Base-by-base conservation (phyloP, 2,329 filamentous ascomycete species). In the Cercospora sojina region DNA sequence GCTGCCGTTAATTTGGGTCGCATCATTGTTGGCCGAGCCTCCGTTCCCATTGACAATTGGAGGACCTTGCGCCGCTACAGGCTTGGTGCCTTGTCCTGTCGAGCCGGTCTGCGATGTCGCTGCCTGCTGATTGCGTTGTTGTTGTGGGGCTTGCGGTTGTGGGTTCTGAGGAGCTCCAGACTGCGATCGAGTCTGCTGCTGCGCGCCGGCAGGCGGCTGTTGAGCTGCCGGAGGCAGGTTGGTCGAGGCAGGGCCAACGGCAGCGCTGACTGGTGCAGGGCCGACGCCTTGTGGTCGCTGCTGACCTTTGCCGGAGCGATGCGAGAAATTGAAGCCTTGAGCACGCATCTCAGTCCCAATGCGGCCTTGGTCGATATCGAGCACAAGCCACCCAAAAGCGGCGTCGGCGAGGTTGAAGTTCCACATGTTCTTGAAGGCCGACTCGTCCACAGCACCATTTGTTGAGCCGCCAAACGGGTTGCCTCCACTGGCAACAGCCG, bases 361-460 rank as follows among this genome's bases (percentile, higher is more conserved):
- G 51, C 95, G 89, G 60, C 95, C 95, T 76, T 93, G 91, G 77
- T 99, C 95, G 67, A 99, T 90, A 78, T 99, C 95, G 65, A 99
- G 82, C 16, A 98, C 93, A 60, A 99, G 85, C 85, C 93, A 99
- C 68, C 95, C 95, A 78, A 98, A 99, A 20, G 95, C 94, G 64
- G 95, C 95, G 82, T 99, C 95, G 31, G 95, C 95, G 71, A 99
- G 81, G 79, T 98, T 98, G 82, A 99, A 99, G 80, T 99, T 99
- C 95, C 95, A 99, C 95, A 98, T 98, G 79, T 99, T 99, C 84
- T 99, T 99, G 86, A 99, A 99, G 1, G 95, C 95, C 75, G 93
- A 97, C 83, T 99, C 95, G 70, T 99, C 95, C 18, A 99, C 93
- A 76, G 96, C 91, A 32, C 95, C 95, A 59, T 92, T 89, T 62